phyloP scores from a whole-genome alignment of 2,329 filamentous ascomycete genomes.

The Colletotrichum musicola region DNA sequence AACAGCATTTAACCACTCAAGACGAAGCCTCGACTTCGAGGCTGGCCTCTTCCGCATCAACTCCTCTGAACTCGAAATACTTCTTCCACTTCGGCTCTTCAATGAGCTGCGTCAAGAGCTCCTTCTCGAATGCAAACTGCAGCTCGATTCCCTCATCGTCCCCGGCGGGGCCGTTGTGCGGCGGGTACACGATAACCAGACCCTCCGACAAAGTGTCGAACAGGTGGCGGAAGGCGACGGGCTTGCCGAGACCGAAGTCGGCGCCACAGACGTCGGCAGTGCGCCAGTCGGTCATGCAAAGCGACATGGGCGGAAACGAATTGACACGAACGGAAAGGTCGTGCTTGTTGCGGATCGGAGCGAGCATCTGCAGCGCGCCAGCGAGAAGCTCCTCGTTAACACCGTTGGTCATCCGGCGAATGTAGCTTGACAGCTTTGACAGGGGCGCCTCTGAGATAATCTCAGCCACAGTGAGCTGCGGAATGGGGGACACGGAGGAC shows the following conservation, averaged over 20 bases:
- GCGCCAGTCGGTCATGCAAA: conserved; percentile 52
- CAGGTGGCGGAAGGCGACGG: conserved; percentile 49
- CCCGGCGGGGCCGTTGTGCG: conserved; percentile 42
- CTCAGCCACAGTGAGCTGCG: conserved; percentile 48
- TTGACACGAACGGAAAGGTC: conserved; percentile 50
- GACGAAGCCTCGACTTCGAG: background rate
- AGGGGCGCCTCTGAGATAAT: conserved; percentile 53
- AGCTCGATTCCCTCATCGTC: conserved; percentile 53
- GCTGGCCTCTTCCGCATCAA: background rate
- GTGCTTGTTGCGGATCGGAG: conserved; percentile 52
- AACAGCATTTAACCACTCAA: too few species aligned
- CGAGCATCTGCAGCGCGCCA: conserved; percentile 46
- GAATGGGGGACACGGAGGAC: conserved; percentile 43
- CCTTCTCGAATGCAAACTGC: conserved; percentile 51
- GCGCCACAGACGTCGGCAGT: conserved; percentile 45
- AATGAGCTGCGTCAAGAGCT: conserved; percentile 47
- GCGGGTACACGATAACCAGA: conserved; percentile 48
- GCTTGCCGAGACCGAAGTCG: conserved; percentile 54
- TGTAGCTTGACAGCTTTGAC: conserved; percentile 50
- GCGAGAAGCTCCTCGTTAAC: conserved; percentile 49
- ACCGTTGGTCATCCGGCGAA: conserved; percentile 52
- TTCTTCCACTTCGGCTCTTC: conserved; percentile 50
- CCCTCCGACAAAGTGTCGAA: conserved; percentile 47
- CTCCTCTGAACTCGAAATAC: conserved; percentile 50
- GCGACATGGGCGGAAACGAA: conserved; percentile 50